Conservation (phyloP, 768 basidiomycete genomes). For the Naganishia vaughanmartiniae region DNA sequence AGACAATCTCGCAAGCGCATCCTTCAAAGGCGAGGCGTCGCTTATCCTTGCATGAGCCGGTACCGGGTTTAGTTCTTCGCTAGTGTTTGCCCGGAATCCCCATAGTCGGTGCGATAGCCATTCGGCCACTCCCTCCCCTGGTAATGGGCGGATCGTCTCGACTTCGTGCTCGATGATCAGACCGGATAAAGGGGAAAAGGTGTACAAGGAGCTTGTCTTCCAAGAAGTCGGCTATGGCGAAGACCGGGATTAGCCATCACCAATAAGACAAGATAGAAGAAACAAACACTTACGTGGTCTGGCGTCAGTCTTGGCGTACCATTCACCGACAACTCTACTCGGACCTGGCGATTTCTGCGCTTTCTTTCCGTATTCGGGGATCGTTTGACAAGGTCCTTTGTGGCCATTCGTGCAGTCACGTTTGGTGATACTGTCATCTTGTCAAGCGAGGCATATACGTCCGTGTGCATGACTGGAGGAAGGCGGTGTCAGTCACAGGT, state of each 20-base stretch:
- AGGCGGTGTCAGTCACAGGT: neutral
- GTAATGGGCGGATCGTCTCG: slow-evolving; percentile 50
- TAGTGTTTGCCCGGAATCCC: slow-evolving; percentile 32
- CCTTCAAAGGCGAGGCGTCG: neutral
- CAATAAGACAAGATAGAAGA: neutral
- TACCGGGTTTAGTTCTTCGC: slow-evolving; percentile 13
- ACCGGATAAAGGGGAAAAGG: slow-evolving; percentile 48
- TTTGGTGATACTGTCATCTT: slow-evolving; percentile 45
- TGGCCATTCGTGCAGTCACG: slow-evolving; percentile 22
- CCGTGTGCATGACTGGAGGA: slow-evolving; percentile 44
- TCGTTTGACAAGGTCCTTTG: slow-evolving; percentile 16
- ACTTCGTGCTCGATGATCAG: slow-evolving; percentile 48
- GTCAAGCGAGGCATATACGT: slow-evolving; percentile 40
- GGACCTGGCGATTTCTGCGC: slow-evolving; percentile 32
- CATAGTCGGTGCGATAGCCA: slow-evolving; percentile 46
- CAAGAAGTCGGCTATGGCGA: slow-evolving; percentile 42
- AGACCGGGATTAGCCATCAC: neutral
- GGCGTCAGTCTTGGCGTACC: slow-evolving; percentile 32
- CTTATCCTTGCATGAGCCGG: slow-evolving; percentile 18
- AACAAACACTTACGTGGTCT: slow-evolving; percentile 36
- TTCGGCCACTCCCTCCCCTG: slow-evolving; percentile 49
- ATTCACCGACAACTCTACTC: slow-evolving; percentile 24
- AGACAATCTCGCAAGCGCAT: slow-evolving; percentile 4
- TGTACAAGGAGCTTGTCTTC: slow-evolving; percentile 50
- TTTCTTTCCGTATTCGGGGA: slow-evolving; percentile 33